These are phyloP conservation scores for Pyrenophora graminea DNA, from an alignment of 2,329 filamentous ascomycete species.

Conservation along the genomic window DNA sequence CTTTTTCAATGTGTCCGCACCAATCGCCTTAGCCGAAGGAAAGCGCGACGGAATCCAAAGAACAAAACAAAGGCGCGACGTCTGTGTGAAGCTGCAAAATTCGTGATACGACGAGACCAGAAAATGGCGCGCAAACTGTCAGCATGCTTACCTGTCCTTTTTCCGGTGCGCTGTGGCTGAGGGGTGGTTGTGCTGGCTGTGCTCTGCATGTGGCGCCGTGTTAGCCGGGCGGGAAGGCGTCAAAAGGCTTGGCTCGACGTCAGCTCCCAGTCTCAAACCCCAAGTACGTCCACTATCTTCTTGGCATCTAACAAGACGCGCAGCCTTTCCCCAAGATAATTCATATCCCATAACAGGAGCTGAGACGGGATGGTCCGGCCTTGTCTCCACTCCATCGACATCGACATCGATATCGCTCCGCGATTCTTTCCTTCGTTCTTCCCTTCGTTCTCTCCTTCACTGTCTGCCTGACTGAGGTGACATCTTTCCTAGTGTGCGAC, in stretches of 20 bases:
- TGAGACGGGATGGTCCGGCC: constrained; percentile 1
- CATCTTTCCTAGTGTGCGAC: background rate
- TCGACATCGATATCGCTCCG: background rate
- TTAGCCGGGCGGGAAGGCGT: constrained; percentile 12
- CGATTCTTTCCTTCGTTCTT: background rate
- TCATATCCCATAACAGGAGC: background rate
- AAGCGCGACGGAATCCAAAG: too few species aligned
- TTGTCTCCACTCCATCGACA: background rate
- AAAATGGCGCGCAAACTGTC: too few species aligned
- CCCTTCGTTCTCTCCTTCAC: background rate
- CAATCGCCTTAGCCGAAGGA: too few species aligned
- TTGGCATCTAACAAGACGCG: constrained; percentile 19
- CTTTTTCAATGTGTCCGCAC: too few species aligned
- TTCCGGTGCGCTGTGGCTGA: constrained; percentile 4
- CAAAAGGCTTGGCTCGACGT: constrained; percentile 15
- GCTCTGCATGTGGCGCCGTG: background rate
- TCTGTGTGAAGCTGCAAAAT: too few species aligned
- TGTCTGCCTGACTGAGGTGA: constrained; percentile 1
- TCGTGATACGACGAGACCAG: too few species aligned
- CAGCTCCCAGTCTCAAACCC: constrained; percentile 17
- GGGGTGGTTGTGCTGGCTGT: background rate
- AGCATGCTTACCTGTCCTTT: too few species aligned
- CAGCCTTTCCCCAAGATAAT: constrained; percentile 8
- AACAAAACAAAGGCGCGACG: too few species aligned
- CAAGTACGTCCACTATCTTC: constrained; percentile 1